A percentile compares a stretch with the other conserved stretches of the same genome.
Conservation (phyloP, 2,329 filamentous ascomycete species). For the Gaeumannomyces tritici region DNA sequence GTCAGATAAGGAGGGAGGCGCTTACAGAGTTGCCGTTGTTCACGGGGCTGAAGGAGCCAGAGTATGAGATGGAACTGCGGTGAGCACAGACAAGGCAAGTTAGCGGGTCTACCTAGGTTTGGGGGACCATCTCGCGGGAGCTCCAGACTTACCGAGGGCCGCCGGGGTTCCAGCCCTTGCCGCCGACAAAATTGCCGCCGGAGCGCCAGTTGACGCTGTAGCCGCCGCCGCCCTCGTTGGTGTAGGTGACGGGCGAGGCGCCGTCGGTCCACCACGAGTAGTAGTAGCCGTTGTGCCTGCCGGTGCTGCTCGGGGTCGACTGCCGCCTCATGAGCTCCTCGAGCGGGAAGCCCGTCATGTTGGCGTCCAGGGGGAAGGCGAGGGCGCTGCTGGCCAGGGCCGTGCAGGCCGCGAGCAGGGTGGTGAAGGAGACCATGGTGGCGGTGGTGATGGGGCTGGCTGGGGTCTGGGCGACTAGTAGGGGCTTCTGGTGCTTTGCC, state of each 20-base stretch:
- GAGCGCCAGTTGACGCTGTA: constrained; percentile 42
- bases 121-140: neutral
- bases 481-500: neutral
- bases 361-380: constrained; percentile 20
- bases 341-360: constrained; percentile 19
- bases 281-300: constrained; percentile 47
- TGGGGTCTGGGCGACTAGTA: neutral
- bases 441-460: no score
- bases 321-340: constrained; percentile 15
- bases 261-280: constrained; percentile 53
- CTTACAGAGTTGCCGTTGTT: constrained; percentile 5
- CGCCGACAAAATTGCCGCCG: constrained; percentile 40
- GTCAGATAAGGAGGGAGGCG: neutral
- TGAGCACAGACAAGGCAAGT: neutral
- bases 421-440: constrained; percentile 29
- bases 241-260: constrained; percentile 38
- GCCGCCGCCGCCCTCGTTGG: constrained; percentile 34
- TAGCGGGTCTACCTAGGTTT: neutral
- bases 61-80: constrained; percentile 1
- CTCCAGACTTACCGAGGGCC: neutral
- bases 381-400: constrained; percentile 20
- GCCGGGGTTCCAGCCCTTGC: constrained; percentile 44
- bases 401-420: constrained; percentile 24
- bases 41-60: neutral
- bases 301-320: constrained; percentile 33